Evolutionary conservation across 345 rosid species (phyloP).

Genomic region (Ricinus communis): DNA sequence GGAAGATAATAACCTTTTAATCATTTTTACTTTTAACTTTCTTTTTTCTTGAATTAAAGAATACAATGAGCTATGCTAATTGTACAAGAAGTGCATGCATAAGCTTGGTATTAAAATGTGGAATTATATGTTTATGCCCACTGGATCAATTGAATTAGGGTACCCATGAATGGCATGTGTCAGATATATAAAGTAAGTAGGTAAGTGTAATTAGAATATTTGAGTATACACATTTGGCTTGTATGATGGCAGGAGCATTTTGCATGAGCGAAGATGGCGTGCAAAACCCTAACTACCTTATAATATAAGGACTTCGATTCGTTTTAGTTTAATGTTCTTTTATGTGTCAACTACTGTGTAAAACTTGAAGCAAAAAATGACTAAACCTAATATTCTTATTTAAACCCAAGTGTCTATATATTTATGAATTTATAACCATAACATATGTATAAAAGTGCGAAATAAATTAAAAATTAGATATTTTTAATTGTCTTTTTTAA

Average conservation of each 20-base stretch:
- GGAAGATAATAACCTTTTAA: slow-evolving; percentile 2
- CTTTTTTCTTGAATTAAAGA: not conserved
- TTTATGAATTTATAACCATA: no score
- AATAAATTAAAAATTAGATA: no score
- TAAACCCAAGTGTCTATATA: no score
- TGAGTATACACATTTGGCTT: not conserved
- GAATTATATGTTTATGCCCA: not conserved
- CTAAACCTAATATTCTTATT: no score
- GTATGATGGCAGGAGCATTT: slow-evolving; percentile 56
- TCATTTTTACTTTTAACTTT: no score
- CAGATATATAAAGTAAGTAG: not conserved
- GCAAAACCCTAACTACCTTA: slow-evolving; percentile 57
- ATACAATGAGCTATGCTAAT: not conserved
- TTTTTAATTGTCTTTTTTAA: no score
- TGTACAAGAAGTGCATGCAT: not conserved
- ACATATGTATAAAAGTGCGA: no score
- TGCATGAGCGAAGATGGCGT: slow-evolving; percentile 89
- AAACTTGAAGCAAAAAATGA: slow-evolving; percentile 11
- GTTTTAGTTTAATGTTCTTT: slow-evolving; percentile 44
- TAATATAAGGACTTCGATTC: slow-evolving; percentile 36
- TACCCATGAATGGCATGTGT: not conserved
- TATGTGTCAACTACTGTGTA: slow-evolving; percentile 68
- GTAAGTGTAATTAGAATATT: not conserved
- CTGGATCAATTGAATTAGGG: not conserved
- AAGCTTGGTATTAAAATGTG: not conserved